Conservation (phyloP, 1,284 basidiomycete species). For the Rhodotorula sp. region DNA sequence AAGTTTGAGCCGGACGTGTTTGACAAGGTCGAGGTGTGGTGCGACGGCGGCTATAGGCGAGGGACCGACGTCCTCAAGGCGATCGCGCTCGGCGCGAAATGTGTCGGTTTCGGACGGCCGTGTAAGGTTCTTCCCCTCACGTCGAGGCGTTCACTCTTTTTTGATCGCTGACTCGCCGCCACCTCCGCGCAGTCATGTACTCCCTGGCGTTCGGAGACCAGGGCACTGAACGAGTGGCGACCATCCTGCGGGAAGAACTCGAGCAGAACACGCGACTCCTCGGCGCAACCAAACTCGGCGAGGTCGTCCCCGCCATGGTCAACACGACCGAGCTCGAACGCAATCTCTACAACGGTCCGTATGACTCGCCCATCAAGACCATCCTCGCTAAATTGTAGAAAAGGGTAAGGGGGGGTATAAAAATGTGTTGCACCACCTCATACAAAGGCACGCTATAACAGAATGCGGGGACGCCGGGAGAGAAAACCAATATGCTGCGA, state of each 20-base stretch:
- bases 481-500: too few species aligned
- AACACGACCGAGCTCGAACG: constrained; percentile 29
- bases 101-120: constrained; percentile 82
- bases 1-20: constrained; percentile 74
- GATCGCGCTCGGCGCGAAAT: constrained; percentile 82
- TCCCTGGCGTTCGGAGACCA: constrained; percentile 35
- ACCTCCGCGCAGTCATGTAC: constrained; percentile 32
- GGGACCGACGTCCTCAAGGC: constrained; percentile 93
- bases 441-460: background rate
- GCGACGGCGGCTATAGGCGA: constrained; percentile 81
- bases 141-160: background rate
- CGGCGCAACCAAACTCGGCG: constrained; percentile 25
- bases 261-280: constrained; percentile 34
- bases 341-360: constrained; percentile 23
- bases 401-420: background rate
- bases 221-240: constrained; percentile 25
- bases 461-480: background rate
- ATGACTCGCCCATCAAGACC: constrained; percentile 18
- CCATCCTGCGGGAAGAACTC: constrained; percentile 35
- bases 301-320: constrained; percentile 26
- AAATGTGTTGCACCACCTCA: background rate
- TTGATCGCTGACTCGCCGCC: background rate
- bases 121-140: constrained; percentile 47
- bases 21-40: constrained; percentile 67
- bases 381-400: constrained; percentile 17